A percentile compares a stretch with the other conserved stretches of the same genome.
These are phyloP conservation scores for Apiosordaria backusii DNA, from an alignment of 495 filamentous ascomycete species.

Conservation along the genomic window DNA sequence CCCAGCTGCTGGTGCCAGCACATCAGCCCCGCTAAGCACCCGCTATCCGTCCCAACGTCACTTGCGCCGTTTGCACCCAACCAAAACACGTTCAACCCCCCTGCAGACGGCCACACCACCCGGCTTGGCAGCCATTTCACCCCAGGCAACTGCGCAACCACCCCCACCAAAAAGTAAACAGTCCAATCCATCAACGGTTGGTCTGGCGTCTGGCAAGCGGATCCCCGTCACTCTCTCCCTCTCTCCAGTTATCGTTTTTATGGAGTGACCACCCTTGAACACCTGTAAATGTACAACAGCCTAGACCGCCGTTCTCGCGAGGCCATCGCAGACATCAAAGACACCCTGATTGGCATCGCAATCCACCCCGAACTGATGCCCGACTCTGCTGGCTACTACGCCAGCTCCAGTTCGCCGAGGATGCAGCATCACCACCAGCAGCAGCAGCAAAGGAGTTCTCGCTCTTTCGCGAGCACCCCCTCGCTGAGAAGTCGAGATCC, in stretches of 20 bases:
- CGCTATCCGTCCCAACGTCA: no score
- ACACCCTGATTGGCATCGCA: conserved; percentile 45
- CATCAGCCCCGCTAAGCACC: no score
- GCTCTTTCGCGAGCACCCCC: conserved; percentile 61
- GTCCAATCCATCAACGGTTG: not conserved
- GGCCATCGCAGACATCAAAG: conserved; percentile 39
- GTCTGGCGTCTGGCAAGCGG: not conserved
- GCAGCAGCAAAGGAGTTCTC: conserved; percentile 27
- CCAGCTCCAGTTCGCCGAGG: not conserved
- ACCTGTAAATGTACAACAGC: conserved; percentile 35
- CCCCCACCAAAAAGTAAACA: conserved; percentile 18
- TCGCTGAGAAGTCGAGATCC: conserved; percentile 72
- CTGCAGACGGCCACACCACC: not conserved
- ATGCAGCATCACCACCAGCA: not conserved
- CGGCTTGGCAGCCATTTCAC: conserved; percentile 13
- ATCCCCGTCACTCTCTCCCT: not conserved
- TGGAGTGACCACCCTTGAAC: no score
- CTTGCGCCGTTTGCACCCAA: not conserved
- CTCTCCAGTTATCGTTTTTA: no score
- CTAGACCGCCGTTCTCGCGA: conserved; percentile 35
- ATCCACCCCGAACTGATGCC: conserved; percentile 46
- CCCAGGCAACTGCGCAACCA: conserved; percentile 27
- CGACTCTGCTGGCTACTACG: conserved; percentile 32
- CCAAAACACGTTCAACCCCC: not conserved
- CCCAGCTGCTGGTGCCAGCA: no score